Base-by-base conservation (phyloP, 352 stramenopile genomes). In the Phytophthora ohioensis region DNA sequence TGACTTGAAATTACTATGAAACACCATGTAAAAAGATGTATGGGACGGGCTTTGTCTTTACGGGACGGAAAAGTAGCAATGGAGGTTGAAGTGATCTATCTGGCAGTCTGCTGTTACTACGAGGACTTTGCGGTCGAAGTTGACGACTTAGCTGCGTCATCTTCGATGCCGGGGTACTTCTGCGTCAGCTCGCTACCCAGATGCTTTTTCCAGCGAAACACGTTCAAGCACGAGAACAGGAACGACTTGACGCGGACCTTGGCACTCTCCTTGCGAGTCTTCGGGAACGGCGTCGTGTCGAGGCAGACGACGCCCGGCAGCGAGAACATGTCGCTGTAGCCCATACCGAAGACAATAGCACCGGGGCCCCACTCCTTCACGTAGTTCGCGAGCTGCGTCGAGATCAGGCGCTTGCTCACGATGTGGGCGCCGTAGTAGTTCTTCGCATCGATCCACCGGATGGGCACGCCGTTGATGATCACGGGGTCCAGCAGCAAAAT, bases 391-490 rank as follows among this genome's bases (percentile, higher is more conserved):
- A 95, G 68, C 56, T 95, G 88, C 35, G 90, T 91, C 32, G 87
- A 88, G 72, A 95, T 94, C 45, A 94, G 64, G 1, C 85, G 80
- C 79, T 95, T 95, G 71, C 86, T 93, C 46, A 95, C 88, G 57
- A 95, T 94, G 73, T 95, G 88, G n/a, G 88, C 86, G 36, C 88
- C 88, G 67, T 95, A 95, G 64, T 94, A 95, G 71, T 95, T 95
- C 73, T 95, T 95, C 41, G 88, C 88, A 56, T 95, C 88, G 64
- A 95, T 92, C 88, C 88, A 95, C 34, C 88, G 88, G 57, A 95
- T 92, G 5, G 88, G 88, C 31, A 87, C 89, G 48, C 87, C 88
- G 73, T 95, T 95, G 54, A 95, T 88, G 55, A 94, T 67, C 57
- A 94, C 85, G 0, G 88, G 88, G 67, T 95, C 88, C 35, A 95